phyloP scores from a whole-genome alignment of 768 basidiomycete genomes.

The Termitomyces sp. region DNA sequence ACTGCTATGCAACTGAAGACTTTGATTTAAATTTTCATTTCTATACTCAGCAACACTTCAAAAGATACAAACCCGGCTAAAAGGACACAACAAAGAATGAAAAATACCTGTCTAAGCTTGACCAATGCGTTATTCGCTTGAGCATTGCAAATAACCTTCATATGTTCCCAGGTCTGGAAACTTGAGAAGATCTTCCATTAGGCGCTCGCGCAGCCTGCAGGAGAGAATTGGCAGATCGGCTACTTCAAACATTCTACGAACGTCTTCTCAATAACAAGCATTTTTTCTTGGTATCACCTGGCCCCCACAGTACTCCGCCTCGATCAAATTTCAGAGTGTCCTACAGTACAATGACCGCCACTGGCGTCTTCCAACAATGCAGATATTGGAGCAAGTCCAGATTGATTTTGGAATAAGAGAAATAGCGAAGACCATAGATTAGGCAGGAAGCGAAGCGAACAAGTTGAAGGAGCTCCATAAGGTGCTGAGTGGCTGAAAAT shows the following conservation, averaged over 20 bases:
- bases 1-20: too few species aligned
- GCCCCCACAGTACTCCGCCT: slow-evolving; percentile 11
- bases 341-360: slow-evolving; percentile 23
- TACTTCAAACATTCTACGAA: slow-evolving; percentile 8
- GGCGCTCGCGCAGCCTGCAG: slow-evolving; percentile 61
- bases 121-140: slow-evolving; percentile 39
- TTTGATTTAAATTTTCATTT: too few species aligned
- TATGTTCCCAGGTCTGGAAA: slow-evolving; percentile 41
- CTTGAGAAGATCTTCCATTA: slow-evolving; percentile 75
- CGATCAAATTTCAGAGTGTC: slow-evolving; percentile 22
- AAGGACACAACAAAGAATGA: slow-evolving; percentile 86
- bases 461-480: slow-evolving; percentile 13
- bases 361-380: slow-evolving; percentile 5
- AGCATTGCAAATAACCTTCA: neutral
- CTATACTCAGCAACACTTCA: too few species aligned
- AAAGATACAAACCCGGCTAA: slow-evolving; percentile 16
- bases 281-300: too few species aligned
- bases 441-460: slow-evolving; percentile 12
- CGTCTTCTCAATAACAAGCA: neutral
- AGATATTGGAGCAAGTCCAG: slow-evolving; percentile 15
- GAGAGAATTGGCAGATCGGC: slow-evolving; percentile 78
- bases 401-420: slow-evolving; percentile 18
- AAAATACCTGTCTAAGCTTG: slow-evolving; percentile 74
- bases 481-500: neutral
- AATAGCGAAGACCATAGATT: slow-evolving; percentile 12